Percentiles rank a stretch among this genome's conserved stretches.
phyloP scores from a whole-genome alignment of 1,139 yeast species.

The Yamadazyma kanchanaburiensis region DNA sequence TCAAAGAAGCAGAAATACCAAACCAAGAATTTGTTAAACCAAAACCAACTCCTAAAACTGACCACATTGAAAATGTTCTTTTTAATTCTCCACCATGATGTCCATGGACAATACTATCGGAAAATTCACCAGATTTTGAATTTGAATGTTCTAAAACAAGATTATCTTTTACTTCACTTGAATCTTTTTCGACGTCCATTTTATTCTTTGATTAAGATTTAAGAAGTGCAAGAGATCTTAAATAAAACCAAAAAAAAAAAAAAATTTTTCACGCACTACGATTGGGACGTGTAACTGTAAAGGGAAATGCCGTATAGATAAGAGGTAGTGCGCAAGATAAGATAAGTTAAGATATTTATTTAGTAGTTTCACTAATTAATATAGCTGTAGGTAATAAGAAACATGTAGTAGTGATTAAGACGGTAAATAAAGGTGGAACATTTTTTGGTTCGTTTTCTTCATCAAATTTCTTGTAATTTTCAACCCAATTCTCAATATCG shows the following conservation, averaged over 20 bases:
- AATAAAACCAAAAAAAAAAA: not conserved
- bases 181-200: slow-evolving; percentile 1
- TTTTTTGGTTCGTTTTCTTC: too few relatives aligned
- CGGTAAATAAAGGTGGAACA: not conserved
- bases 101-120: slow-evolving; percentile 5
- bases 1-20: slow-evolving; percentile 62
- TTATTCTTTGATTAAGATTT: not conserved
- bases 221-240: not conserved
- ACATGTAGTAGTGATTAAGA: slow-evolving; percentile 5
- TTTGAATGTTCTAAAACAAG: slow-evolving; percentile 4
- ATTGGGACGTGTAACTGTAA: not conserved
- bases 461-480: too few relatives aligned
- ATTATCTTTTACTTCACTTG: not conserved
- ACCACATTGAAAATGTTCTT: slow-evolving; percentile 50
- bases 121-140: slow-evolving; percentile 7
- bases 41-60: slow-evolving; percentile 64
- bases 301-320: too few relatives aligned
- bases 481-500: too few relatives aligned
- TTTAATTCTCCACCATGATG: slow-evolving; percentile 31
- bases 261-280: not conserved
- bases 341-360: too few relatives aligned
- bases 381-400: slow-evolving; percentile 5
- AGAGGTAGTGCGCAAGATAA: too few relatives aligned
- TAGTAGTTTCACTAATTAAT: too few relatives aligned
- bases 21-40: slow-evolving; percentile 72